Evolutionary conservation across 345 rosid genomes (phyloP), one percentile per base, ranked within the genome.

Genomic region (Citrus medica): DNA sequence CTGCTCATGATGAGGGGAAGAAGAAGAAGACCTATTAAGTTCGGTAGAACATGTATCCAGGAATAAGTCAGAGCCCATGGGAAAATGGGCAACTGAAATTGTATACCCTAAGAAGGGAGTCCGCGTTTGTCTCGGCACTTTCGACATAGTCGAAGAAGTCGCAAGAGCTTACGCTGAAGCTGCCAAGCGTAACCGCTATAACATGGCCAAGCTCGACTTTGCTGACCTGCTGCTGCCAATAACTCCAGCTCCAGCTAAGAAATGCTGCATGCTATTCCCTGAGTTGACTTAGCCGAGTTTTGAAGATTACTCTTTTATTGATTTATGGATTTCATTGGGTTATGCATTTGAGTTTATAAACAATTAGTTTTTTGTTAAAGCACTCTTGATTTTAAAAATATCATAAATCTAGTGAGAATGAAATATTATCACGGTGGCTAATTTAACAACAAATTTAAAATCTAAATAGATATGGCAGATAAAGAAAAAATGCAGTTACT

Each of bases 171-270:
- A 4, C 35, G 35, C 35, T 66, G 87, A 79, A 7, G 97, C 95
- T 14, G 98, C 97, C 71, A 92, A 82, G 78, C 92, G 88, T 83
- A 93, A 92, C 86, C 95, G 98, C 2, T 98, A 98, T 0, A 90
- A 89, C 64, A 95, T 92, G 79, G 98, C 98, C 63, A 95, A 93
- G 85, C 98, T 93, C 83, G 93, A 95, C 87, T 95, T 95, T 79
- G 53, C 84, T 74, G 67, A 55, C 70, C 74, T 82, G 51, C 40
- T 82, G 51, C 51, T 4, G 28, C 74, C 80, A 7, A 30, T 73
- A 3, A 65, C 82, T 0, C 76, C 80, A 13, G 22, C 67, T 33
- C 55, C 27, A 14, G 81, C 89, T 24, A 90, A 89, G 87, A 88
- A 81, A 73, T 86, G 85, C 30, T 78, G 89, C 81, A 32, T 79